Base-by-base conservation (phyloP, 306 rosid species). In the Nissolia schottii region DNA sequence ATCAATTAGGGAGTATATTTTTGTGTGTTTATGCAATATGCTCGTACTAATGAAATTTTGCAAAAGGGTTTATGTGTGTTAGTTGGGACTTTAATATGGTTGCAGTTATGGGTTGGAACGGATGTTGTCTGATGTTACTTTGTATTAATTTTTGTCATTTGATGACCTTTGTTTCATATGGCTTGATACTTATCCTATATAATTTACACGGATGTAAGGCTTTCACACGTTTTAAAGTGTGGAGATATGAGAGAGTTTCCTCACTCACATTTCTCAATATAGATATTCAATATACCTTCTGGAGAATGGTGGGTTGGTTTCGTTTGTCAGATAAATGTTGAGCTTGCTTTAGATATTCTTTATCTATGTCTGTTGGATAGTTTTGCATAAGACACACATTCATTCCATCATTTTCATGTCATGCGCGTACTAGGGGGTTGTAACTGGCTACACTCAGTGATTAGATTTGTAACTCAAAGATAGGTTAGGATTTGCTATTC, bases 261-360 rank as follows among this genome's bases (percentile, higher is more conserved):
- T 6, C 6, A 58, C 7, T 6, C 15, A 20, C n/a, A n/a, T 19
- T 48, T 20, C 60, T 46, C 60, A 43, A 27, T 70, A 18, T 28
- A 9, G 18, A 10, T 29, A 16, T 65, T 56, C 37, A 72, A 64
- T 28, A 20, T 29, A 61, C 37, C 4, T 60, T 31, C 10, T 37
- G 41, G 43, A 16, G 51, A 61, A 31, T 19, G 1, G 37, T 51
- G 45, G 16, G 24, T 53, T 32, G 31, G 50, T 41, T 59, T 73
- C 40, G 20, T 62, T 60, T 74, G 76, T 24, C 16, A 9, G 31
- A 41, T 28, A 7, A n/a, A 22, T 50, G 4, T 20, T 3, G 59
- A 72, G 65, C 68, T 51, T 67, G 2, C 60, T 24, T n/a, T 66
- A 19, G 38, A 38, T 61, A 19, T 80, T 73, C 35, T 27, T 41